Percentiles rank a stretch among this genome's conserved stretches.
Conservation (phyloP, 2,329 filamentous ascomycete genomes). For the Alternaria sp. region DNA sequence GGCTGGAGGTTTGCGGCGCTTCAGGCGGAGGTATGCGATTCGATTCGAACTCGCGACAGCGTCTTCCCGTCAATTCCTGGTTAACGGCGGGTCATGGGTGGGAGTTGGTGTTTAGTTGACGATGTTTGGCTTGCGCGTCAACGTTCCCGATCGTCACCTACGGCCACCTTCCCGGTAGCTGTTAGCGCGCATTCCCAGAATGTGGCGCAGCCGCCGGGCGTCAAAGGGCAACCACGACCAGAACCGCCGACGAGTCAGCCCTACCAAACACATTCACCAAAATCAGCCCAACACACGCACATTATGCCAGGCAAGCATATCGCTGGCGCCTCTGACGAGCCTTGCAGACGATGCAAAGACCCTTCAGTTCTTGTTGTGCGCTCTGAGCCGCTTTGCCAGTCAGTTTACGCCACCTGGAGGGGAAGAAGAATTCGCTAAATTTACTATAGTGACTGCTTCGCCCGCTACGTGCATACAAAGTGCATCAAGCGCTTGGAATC, state of each 20-base stretch:
- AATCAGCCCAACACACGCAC: conserved; percentile 6
- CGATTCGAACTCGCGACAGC: background rate
- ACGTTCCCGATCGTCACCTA: conserved; percentile 21
- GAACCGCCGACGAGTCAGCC: conserved; percentile 13
- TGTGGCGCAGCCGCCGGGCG: conserved; percentile 20
- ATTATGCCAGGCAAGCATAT: conserved; percentile 45
- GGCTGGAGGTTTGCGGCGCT: conserved; percentile 1
- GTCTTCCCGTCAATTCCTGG: background rate
- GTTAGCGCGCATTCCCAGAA: conserved; percentile 13
- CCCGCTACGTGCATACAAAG: conserved; percentile 78
- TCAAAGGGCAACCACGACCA: conserved; percentile 4
- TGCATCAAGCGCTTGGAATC: conserved; percentile 77
- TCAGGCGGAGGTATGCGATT: conserved; percentile 4
- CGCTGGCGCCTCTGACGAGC: conserved; percentile 21
- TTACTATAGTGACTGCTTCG: conserved; percentile 71
- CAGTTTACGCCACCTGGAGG: conserved; percentile 27
- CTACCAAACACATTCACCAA: conserved; percentile 10
- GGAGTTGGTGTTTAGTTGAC: conserved; percentile 11
- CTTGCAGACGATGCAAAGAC: conserved; percentile 65
- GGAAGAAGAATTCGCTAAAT: conserved; percentile 19
- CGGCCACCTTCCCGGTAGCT: conserved; percentile 18
- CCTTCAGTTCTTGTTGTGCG: conserved; percentile 62
- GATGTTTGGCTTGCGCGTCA: conserved; percentile 24
- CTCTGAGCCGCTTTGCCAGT: conserved; percentile 66
- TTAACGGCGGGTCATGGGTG: conserved; percentile 3